Percentiles rank a stretch among this genome's conserved stretches.
Evolutionary conservation across 2,329 filamentous ascomycete genomes (phyloP).

Genomic region (Sporothrix pseudoabietina): DNA sequence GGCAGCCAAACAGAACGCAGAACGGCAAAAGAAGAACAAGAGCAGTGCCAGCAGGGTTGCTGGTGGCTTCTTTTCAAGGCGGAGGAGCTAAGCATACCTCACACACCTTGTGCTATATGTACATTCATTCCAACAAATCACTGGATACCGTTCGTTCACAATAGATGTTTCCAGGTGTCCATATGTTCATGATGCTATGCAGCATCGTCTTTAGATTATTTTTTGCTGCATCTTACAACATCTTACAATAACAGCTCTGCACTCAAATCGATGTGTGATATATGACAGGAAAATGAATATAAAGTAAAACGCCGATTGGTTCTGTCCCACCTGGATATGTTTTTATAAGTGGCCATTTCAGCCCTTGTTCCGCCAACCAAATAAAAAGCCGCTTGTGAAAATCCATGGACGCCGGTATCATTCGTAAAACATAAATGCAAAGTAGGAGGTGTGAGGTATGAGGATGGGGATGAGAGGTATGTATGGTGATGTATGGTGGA

Average conservation of each 20-base stretch:
- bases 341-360: neutral
- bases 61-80: slow-evolving; percentile 15
- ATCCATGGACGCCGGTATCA: slow-evolving; percentile 16
- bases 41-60: slow-evolving; percentile 14
- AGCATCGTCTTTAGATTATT: neutral
- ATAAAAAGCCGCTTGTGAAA: neutral
- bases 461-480: too few species aligned
- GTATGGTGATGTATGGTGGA: neutral
- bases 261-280: neutral
- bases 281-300: neutral
- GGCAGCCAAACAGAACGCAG: slow-evolving; percentile 34
- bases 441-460: neutral
- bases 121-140: neutral
- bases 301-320: neutral
- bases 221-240: neutral
- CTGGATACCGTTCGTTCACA: neutral
- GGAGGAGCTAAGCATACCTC: neutral
- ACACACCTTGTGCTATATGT: neutral
- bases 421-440: slow-evolving; percentile 3
- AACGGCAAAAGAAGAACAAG: slow-evolving; percentile 30
- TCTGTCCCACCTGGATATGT: slow-evolving; percentile 21
- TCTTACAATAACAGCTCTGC: neutral
- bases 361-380: neutral
- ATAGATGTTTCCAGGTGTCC: neutral
- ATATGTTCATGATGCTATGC: neutral